Evolutionary conservation across 768 basidiomycete genomes (phyloP).

Genomic region (Scleroderma citrinum): DNA sequence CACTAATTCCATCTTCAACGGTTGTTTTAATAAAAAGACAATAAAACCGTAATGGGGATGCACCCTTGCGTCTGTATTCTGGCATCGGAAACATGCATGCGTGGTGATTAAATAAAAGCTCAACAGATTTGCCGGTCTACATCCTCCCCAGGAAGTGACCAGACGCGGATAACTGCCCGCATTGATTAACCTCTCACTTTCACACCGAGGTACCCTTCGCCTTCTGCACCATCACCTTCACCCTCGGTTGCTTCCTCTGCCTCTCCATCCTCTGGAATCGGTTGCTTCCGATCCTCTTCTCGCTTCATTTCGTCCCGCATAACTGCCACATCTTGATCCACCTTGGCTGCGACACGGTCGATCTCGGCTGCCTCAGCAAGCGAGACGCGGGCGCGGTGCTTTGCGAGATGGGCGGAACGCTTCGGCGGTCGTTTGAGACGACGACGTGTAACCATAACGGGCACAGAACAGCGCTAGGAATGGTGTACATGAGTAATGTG

Average conservation of each 20-base stretch:
- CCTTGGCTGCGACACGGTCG: conserved; percentile 80
- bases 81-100: too few species aligned
- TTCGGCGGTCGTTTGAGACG: conserved; percentile 84
- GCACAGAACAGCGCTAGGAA: conserved; percentile 81
- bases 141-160: background rate
- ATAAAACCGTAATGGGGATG: too few species aligned
- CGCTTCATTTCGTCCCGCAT: conserved; percentile 74
- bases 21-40: too few species aligned
- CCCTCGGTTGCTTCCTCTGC: conserved; percentile 21
- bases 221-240: conserved; percentile 26
- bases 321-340: conserved; percentile 78
- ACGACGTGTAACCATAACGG: conserved; percentile 94
- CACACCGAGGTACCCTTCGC: conserved; percentile 25
- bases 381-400: conserved; percentile 75
- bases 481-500: background rate
- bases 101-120: too few species aligned
- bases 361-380: conserved; percentile 82
- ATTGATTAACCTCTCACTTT: conserved; percentile 16
- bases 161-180: background rate
- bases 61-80: too few species aligned
- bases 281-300: conserved; percentile 42
- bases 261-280: conserved; percentile 14
- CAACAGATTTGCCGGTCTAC: background rate
- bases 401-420: conserved; percentile 73
- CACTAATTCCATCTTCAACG: too few species aligned